Evolutionary conservation across 257 asterid species (phyloP).

Genomic region (Verbascum thapsus): DNA sequence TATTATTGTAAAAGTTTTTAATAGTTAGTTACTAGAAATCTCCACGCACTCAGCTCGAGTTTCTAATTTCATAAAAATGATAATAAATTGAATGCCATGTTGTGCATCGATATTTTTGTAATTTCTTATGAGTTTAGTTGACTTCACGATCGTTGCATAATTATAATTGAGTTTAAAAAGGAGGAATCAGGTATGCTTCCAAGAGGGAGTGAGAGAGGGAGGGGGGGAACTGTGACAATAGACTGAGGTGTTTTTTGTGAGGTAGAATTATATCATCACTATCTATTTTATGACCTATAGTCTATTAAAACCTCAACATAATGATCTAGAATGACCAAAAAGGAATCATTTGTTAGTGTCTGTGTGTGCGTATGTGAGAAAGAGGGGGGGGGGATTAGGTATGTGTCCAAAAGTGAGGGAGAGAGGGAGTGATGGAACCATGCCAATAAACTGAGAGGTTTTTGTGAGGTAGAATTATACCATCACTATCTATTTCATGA

Average conservation of each 20-base stretch:
- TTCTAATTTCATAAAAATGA: too few species aligned
- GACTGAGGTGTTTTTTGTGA: conserved; percentile 7
- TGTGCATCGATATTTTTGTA: background rate
- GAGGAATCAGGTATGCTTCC: background rate
- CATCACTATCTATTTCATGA: conserved; percentile 12
- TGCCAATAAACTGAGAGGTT: background rate
- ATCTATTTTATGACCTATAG: conserved; percentile 4
- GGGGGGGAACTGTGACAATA: too few species aligned
- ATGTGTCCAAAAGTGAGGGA: too few species aligned
- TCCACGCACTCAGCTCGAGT: too few species aligned
- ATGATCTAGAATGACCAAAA: too few species aligned
- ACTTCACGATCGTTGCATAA: background rate
- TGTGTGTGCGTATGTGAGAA: too few species aligned
- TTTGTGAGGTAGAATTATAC: background rate
- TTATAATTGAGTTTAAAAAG: background rate
- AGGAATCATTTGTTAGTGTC: too few species aligned
- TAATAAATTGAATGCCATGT: too few species aligned
- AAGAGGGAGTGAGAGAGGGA: too few species aligned
- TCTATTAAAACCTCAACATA: too few species aligned
- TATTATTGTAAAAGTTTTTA: background rate
- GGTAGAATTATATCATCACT: background rate
- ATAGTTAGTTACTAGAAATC: background rate
- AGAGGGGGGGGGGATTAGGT: too few species aligned
- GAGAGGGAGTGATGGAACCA: background rate
- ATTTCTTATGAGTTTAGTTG: background rate